A percentile compares a stretch with the other conserved stretches of the same genome.
These are phyloP conservation scores for Polygonum maritimum DNA, from an alignment of 148 eudicot genomes.

Conservation along the genomic window DNA sequence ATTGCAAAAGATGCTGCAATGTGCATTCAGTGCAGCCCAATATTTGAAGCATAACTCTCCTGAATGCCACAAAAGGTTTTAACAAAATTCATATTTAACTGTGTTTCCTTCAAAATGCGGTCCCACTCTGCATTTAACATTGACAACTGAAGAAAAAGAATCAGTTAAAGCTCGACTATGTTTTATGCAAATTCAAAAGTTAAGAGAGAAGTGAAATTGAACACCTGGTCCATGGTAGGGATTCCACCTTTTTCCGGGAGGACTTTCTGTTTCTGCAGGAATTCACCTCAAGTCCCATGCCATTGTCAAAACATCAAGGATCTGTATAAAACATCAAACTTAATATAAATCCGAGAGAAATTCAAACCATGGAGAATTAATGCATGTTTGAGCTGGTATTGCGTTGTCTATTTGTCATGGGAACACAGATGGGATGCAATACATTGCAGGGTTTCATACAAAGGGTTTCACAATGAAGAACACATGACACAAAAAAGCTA, in stretches of 20 bases:
- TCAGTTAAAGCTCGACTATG: background rate
- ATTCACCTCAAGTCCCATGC: conserved; percentile 88
- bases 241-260: conserved; percentile 22
- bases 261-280: conserved; percentile 25
- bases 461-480: background rate
- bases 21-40: conserved; percentile 53
- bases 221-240: conserved; percentile 70
- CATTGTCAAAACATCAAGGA: conserved; percentile 73
- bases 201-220: background rate
- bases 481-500: background rate
- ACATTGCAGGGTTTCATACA: background rate
- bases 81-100: conserved; percentile 76
- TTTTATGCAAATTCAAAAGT: background rate
- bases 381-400: background rate
- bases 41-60: conserved; percentile 70
- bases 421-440: background rate
- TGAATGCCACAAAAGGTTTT: conserved; percentile 89
- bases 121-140: conserved; percentile 61
- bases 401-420: background rate
- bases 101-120: conserved; percentile 53
- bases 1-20: conserved; percentile 74
- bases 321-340: conserved; percentile 31
- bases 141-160: conserved; percentile 33
- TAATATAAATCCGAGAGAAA: too few species aligned
- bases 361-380: background rate